Conservation (phyloP, 176 grass and related monocot genomes). For the Musa beccarii region DNA sequence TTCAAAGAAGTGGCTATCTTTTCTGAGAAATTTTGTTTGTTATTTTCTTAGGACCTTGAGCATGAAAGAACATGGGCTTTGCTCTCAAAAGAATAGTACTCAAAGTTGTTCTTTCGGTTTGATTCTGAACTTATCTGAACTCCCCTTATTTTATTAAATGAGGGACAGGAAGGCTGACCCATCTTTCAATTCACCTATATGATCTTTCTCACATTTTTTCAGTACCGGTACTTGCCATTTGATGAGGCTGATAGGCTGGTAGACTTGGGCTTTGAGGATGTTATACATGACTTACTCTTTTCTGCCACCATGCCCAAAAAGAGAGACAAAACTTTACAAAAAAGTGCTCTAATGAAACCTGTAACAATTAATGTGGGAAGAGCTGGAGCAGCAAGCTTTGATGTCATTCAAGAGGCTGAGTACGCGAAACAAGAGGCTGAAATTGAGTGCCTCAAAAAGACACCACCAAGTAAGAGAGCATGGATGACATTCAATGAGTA, state of each 20-base stretch:
- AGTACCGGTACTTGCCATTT: constrained; percentile 61
- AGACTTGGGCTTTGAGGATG: constrained; percentile 93
- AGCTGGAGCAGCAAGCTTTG: constrained; percentile 83
- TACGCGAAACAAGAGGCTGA: constrained; percentile 94
- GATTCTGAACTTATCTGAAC: no score
- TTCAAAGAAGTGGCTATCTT: no score
- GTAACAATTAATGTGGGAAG: constrained; percentile 80
- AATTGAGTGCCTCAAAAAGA: constrained; percentile 87
- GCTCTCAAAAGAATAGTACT: no score
- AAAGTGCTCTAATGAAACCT: constrained; percentile 68
- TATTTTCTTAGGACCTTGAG: no score
- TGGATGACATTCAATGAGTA: constrained; percentile 90
- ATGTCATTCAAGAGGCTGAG: constrained; percentile 93
- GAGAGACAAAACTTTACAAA: constrained; percentile 81
- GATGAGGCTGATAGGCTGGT: constrained; percentile 95
- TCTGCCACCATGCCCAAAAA: constrained; percentile 90
- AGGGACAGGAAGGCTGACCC: background rate
- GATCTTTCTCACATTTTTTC: background rate
- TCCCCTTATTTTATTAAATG: background rate
- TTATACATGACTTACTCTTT: constrained; percentile 81
- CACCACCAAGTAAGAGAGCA: constrained; percentile 69
- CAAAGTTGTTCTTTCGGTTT: no score
- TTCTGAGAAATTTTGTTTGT: no score
- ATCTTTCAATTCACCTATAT: background rate
- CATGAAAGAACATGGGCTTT: no score